A percentile compares a stretch with the other conserved stretches of the same genome.
Evolutionary conservation across 176 grass and related monocot genomes (phyloP).

Genomic region (Zizania latifolia): DNA sequence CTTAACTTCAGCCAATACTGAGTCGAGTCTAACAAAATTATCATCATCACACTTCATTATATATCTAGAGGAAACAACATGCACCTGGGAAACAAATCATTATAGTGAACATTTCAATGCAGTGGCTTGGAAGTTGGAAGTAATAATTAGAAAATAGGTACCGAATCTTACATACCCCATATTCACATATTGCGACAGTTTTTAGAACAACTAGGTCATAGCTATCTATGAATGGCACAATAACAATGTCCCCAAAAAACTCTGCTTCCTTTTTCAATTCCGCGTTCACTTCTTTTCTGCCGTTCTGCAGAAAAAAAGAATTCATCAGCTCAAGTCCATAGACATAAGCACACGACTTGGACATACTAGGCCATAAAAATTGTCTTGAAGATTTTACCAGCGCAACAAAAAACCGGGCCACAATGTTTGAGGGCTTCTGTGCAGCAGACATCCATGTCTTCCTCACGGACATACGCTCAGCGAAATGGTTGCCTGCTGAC

Average conservation of each 20-base stretch:
- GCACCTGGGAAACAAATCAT: constrained; percentile 41
- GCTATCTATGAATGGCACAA: constrained; percentile 94
- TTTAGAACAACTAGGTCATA: constrained; percentile 97
- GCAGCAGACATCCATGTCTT: constrained; percentile 94
- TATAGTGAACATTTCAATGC: neutral
- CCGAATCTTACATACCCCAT: constrained; percentile 60
- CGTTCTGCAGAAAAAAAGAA: constrained; percentile 51
- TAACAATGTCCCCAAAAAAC: constrained; percentile 88
- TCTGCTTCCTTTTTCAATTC: constrained; percentile 88
- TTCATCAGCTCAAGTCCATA: constrained; percentile 13
- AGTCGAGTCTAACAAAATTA: constrained; percentile 82
- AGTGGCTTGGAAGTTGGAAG: neutral
- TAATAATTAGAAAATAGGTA: constrained; percentile 9
- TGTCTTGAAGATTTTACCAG: constrained; percentile 55
- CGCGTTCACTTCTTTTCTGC: constrained; percentile 75
- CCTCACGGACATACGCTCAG: constrained; percentile 89
- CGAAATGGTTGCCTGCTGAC: constrained; percentile 95
- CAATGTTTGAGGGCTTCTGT: constrained; percentile 50
- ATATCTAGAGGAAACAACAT: constrained; percentile 66
- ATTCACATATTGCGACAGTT: constrained; percentile 92
- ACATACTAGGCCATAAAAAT: neutral
- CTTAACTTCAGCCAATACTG: constrained; percentile 66
- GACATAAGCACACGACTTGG: neutral
- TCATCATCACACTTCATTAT: constrained; percentile 99
- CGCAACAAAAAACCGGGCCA: constrained; percentile 92